Conservation (phyloP, 2,329 filamentous ascomycete genomes). For the Magnaporthales sp. region DNA sequence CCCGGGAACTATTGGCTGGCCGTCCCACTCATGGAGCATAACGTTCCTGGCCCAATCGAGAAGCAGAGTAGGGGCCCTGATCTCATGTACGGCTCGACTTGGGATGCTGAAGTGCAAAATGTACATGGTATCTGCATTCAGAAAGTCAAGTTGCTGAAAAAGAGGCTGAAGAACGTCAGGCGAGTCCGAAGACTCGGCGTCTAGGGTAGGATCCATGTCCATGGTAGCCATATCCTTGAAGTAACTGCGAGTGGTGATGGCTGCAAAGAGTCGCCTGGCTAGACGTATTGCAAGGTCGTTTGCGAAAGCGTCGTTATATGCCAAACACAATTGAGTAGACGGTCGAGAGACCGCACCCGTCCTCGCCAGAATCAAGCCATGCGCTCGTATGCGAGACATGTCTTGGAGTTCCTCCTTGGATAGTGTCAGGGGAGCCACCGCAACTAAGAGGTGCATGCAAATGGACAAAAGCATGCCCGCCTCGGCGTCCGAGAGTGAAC, state of each 20-base stretch:
- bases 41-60: conserved; percentile 69
- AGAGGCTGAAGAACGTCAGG: conserved; percentile 37
- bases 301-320: conserved; percentile 55
- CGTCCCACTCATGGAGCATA: conserved; percentile 74
- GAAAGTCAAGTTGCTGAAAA: conserved; percentile 44
- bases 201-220: conserved; percentile 23
- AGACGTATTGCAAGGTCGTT: conserved; percentile 51
- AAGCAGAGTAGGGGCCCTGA: conserved; percentile 44
- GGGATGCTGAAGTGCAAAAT: conserved; percentile 38
- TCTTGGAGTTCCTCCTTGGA: conserved; percentile 43
- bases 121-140: conserved; percentile 34
- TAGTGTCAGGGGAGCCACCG: conserved; percentile 41
- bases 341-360: conserved; percentile 37
- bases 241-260: conserved; percentile 42
- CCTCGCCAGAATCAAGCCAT: conserved; percentile 39
- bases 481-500: conserved; percentile 35
- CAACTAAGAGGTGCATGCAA: conserved; percentile 54
- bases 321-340: conserved; percentile 40
- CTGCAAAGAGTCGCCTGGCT: conserved; percentile 48
- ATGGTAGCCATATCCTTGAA: conserved; percentile 34
- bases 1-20: conserved; percentile 58
- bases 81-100: conserved; percentile 48
- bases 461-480: conserved; percentile 48
- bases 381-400: conserved; percentile 51
- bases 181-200: conserved; percentile 20